Percentiles rank a stretch among this genome's conserved stretches.
Conservation (phyloP, 805 yeast genomes). For the Candida verbasci region DNA sequence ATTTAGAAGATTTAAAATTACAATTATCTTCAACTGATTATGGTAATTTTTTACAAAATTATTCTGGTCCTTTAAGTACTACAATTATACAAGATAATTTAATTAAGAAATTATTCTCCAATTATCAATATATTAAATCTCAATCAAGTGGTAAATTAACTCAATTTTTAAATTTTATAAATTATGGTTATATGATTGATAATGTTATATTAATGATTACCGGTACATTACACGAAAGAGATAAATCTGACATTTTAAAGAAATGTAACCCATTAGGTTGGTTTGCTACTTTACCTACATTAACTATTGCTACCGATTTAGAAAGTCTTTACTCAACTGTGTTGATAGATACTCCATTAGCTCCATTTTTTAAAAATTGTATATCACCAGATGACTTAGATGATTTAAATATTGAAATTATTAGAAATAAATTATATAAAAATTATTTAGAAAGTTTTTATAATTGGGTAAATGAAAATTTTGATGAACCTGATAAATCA, state of each 20-base stretch:
- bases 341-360: slow-evolving; percentile 92
- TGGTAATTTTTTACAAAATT: slow-evolving; percentile 82
- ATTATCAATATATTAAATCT: slow-evolving; percentile 78
- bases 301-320: slow-evolving; percentile 90
- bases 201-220: slow-evolving; percentile 94
- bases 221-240: slow-evolving; percentile 94
- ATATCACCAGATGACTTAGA: slow-evolving; percentile 84
- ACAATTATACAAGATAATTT: slow-evolving; percentile 80
- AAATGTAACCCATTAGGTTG: slow-evolving; percentile 97
- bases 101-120: slow-evolving; percentile 67
- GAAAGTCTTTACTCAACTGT: slow-evolving; percentile 92
- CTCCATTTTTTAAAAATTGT: slow-evolving; percentile 92
- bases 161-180: slow-evolving; percentile 84
- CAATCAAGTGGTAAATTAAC: slow-evolving; percentile 80
- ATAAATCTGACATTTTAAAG: slow-evolving; percentile 77
- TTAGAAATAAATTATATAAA: slow-evolving; percentile 86
- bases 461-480: slow-evolving; percentile 53
- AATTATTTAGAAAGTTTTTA: slow-evolving; percentile 89
- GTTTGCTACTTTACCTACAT: slow-evolving; percentile 96
- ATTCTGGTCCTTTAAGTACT: slow-evolving; percentile 80
- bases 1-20: slow-evolving; percentile 86
- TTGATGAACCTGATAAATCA: slow-evolving; percentile 74
- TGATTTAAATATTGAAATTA: slow-evolving; percentile 91
- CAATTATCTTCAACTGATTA: slow-evolving; percentile 96
- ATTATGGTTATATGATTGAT: slow-evolving; percentile 97